Base-by-base conservation (phyloP, 345 rosid genomes). In the Pelargonium nanum region DNA sequence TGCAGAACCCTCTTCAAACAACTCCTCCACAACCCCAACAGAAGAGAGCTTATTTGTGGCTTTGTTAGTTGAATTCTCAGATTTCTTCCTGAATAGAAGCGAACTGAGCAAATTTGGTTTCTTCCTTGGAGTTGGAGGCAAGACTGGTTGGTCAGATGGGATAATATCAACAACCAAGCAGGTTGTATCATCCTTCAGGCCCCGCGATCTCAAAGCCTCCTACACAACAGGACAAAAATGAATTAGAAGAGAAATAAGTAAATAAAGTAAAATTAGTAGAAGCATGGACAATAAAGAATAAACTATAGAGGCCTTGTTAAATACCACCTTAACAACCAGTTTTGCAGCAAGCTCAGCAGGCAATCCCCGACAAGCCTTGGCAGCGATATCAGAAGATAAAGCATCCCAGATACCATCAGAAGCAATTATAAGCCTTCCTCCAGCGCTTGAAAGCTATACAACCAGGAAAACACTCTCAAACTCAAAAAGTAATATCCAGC, bases 331-430 rank as follows among this genome's bases (percentile, higher is more conserved):
- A 68, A 94, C 99, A 56, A 94, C 96, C 61, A 90, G 74, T 80
- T 88, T 94, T 55, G 97, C 97, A 65, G 99, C 97, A 74, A 94
- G 90, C 75, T 90, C 97, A 1, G 99, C 88, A 5, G 97, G 86
- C 73, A 94, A 77, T 64, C 99, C 99, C 19, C 95, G 88, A 40
- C 97, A 94, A 62, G 89, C 80, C 73, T 88, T 83, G 67, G 99
- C 97, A 70, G 99, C 99, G 84, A 77, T 25, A 64, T 86, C 97
- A 66, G 97, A 94, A 67, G 97, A 76, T 71, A 94, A 65, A 53
- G 96, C 83, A 73, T 94, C 99, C 99, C 97, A 94, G 58, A 94
- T 90, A 69, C 99, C 99, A 78, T 94, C 99, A 56, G 99, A 94
- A 59, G 99, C 99, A 59, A 94, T 94, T 60, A 94, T 77, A 61